Percentiles rank a stretch among this genome's conserved stretches.
Evolutionary conservation across 768 basidiomycete genomes (phyloP).

Genomic region (Nevesoporus exiguus): DNA sequence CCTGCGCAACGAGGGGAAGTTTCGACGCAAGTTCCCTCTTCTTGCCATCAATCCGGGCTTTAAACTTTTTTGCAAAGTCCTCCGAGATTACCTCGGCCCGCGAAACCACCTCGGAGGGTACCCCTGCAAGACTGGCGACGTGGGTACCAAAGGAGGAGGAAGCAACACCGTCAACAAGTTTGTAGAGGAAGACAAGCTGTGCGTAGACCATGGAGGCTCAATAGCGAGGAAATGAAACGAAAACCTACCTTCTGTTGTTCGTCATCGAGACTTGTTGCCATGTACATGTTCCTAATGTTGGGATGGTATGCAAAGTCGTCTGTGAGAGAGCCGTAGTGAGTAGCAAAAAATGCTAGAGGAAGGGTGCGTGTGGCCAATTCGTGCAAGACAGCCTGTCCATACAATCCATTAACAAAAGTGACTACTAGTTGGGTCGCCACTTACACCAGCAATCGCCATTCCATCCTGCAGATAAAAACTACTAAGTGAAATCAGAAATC

Average conservation of each 20-base stretch:
- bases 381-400: constrained; percentile 78
- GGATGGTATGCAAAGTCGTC: constrained; percentile 92
- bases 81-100: constrained; percentile 86
- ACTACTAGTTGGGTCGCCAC: constrained; percentile 16
- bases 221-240: not conserved
- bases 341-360: constrained; percentile 93
- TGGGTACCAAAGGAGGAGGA: constrained; percentile 90
- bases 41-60: constrained; percentile 67
- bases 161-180: constrained; percentile 85
- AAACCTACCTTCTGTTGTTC: constrained; percentile 75
- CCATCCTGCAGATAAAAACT: constrained; percentile 61
- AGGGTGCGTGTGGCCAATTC: constrained; percentile 91
- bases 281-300: constrained; percentile 92
- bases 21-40: constrained; percentile 47
- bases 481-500: constrained; percentile 11
- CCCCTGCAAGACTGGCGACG: constrained; percentile 93
- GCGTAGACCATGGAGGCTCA: not conserved
- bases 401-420: constrained; percentile 4
- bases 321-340: constrained; percentile 94
- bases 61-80: constrained; percentile 86
- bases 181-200: constrained; percentile 92
- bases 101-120: constrained; percentile 78
- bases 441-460: constrained; percentile 94
- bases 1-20: constrained; percentile 79
- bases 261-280: constrained; percentile 92